Base-by-base conservation (phyloP, 1,284 basidiomycete genomes). In the Austroboletus novae-zelandiae region DNA sequence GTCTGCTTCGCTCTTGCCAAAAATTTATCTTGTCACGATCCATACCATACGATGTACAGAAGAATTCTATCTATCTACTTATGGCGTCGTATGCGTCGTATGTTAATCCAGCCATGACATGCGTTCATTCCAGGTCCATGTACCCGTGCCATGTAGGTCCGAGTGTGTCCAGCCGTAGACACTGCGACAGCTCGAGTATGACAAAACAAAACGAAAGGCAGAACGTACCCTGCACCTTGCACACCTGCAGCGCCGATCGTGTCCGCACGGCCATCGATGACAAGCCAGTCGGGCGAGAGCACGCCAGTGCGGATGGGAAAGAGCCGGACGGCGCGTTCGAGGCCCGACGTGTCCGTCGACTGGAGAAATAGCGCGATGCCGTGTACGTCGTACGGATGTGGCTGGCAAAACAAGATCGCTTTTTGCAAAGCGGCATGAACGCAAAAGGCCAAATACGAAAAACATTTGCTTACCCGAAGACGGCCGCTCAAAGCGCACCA, bases 261-360 rank as follows among this genome's bases (percentile, higher is more conserved):
- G 57, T 84, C 84, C 11, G 79, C 73, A 9, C 70, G 64, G 3
- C 69, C 65, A 9, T 79, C 77, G 2, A 84, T 71, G 15, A 91
- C 73, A 2, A 89, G 62, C 88, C 89, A 94, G 60, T 91, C 87
- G 2, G 91, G 89, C 1, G 78, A 71, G 9, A 80, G 66, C 7
- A 92, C 73, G 5, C 89, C 91, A 0, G 90, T 94, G 11, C 91
- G 80, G 20, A 89, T 78, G 2, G 91, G 91, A 58, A 93, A 86
- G n/a, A 92, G 70, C 31, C 86, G 76, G 1, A 78, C 66, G 0
- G 78, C 80, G 43, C 81, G 74, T 64, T 92, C 90, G 5, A 91
- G 68, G 1, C 83, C 85, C 2, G 61, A 56, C 0, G 60, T 56
- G 55, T 84, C 82, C 7, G 79, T 77, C 5, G 80, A 81, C 9